Evolutionary conservation across 73 alveolate species (phyloP).

Genomic region (Paramecium caudatum): DNA sequence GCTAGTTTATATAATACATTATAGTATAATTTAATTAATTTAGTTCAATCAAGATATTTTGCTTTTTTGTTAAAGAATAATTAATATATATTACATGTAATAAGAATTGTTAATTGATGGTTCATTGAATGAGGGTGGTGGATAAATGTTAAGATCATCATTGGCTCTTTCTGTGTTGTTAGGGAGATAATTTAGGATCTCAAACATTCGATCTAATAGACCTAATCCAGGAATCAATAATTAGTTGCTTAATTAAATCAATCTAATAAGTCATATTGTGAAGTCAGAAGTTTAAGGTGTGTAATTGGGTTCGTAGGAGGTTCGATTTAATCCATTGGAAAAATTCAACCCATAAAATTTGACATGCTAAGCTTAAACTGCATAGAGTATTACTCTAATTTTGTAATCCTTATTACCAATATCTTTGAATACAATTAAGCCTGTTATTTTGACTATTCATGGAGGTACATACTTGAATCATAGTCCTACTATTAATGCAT

Average conservation of each 20-base stretch:
- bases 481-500: slow-evolving; percentile 26
- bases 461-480: slow-evolving; percentile 50
- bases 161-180: neutral
- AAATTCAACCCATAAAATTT: neutral
- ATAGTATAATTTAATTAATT: too few relatives aligned
- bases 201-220: neutral
- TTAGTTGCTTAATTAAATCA: neutral
- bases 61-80: too few relatives aligned
- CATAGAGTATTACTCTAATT: neutral
- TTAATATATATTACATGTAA: too few relatives aligned
- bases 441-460: neutral
- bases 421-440: neutral
- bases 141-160: neutral
- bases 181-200: neutral
- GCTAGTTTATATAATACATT: too few relatives aligned
- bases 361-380: neutral
- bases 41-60: too few relatives aligned
- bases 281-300: neutral
- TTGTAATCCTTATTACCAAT: slow-evolving; percentile 23
- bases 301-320: neutral
- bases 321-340: neutral
- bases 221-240: neutral
- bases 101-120: neutral
- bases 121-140: neutral
- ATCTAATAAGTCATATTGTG: neutral